Evolutionary conservation across 306 rosid species (phyloP).

Genomic region (Carpinus viminea): DNA sequence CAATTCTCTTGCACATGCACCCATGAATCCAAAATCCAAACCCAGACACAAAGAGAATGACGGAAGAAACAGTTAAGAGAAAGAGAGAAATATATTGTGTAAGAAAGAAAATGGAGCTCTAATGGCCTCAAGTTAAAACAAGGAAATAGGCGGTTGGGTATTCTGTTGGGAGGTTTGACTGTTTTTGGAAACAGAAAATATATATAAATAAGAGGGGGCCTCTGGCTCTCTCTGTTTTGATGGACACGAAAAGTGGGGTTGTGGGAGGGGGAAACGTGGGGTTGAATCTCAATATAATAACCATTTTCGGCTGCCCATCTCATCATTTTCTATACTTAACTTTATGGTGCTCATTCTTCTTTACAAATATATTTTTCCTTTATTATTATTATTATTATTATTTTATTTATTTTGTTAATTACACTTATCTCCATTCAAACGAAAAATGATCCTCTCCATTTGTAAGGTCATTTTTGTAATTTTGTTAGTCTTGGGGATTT

Average conservation of each 20-base stretch:
- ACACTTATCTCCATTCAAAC: no score
- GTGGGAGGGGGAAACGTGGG: slow-evolving; percentile 12
- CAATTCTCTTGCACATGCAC: slow-evolving; percentile 14
- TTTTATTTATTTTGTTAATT: no score
- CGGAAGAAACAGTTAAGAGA: background rate
- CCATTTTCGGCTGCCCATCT: background rate
- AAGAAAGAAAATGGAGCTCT: background rate
- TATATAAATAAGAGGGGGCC: background rate
- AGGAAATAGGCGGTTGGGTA: background rate
- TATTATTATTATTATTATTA: no score
- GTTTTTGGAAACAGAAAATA: background rate
- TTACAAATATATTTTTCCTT: no score
- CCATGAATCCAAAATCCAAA: slow-evolving; percentile 32
- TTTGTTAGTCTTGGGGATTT: no score
- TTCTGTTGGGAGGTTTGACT: slow-evolving; percentile 6
- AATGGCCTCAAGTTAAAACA: slow-evolving; percentile 5
- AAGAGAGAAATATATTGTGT: no score
- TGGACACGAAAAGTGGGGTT: background rate
- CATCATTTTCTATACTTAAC: slow-evolving; percentile 3
- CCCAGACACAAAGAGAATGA: background rate
- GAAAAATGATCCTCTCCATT: no score
- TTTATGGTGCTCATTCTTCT: background rate
- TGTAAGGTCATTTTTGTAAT: no score
- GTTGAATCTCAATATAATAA: slow-evolving; percentile 2
- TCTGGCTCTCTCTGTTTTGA: background rate